These are phyloP conservation scores for Daedalea quercina DNA, from an alignment of 768 basidiomycete species.

Conservation along the genomic window DNA sequence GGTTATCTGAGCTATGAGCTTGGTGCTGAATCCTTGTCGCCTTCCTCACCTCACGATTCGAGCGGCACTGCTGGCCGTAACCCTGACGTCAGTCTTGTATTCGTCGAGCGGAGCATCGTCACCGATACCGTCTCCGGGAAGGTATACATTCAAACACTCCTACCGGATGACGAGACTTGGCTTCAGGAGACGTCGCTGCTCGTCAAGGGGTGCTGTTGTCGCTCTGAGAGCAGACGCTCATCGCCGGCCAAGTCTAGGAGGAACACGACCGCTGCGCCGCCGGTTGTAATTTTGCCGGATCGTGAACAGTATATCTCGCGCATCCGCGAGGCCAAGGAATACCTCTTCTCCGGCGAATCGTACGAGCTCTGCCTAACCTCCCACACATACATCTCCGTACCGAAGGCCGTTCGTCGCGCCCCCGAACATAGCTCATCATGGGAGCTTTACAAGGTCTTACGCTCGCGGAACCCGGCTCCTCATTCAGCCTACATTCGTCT, in stretches of 20 bases:
- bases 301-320: conserved; percentile 55
- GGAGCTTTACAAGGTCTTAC: conserved; percentile 68
- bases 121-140: conserved; percentile 46
- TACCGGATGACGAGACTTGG: conserved; percentile 57
- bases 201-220: conserved; percentile 21
- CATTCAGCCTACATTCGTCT: conserved; percentile 79
- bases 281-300: conserved; percentile 46
- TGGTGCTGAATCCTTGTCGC: conserved; percentile 51
- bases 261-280: conserved; percentile 10
- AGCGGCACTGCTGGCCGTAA: conserved; percentile 16
- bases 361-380: conserved; percentile 93
- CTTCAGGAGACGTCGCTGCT: conserved; percentile 33
- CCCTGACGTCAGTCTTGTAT: conserved; percentile 70
- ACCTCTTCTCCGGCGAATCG: conserved; percentile 77
- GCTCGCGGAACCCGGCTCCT: conserved; percentile 79
- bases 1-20: conserved; percentile 79
- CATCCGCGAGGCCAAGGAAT: conserved; percentile 66
- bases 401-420: conserved; percentile 20
- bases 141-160: conserved; percentile 62
- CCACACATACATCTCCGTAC: conserved; percentile 50
- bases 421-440: conserved; percentile 44
- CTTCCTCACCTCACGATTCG: conserved; percentile 14
- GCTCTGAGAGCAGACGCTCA: conserved; percentile 1
- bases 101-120: conserved; percentile 74
- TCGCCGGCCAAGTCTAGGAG: conserved; percentile 16